A percentile compares a stretch with the other conserved stretches of the same genome.
Evolutionary conservation across 257 asterid genomes (phyloP).

Genomic region (Nicotiana obtusifolia): DNA sequence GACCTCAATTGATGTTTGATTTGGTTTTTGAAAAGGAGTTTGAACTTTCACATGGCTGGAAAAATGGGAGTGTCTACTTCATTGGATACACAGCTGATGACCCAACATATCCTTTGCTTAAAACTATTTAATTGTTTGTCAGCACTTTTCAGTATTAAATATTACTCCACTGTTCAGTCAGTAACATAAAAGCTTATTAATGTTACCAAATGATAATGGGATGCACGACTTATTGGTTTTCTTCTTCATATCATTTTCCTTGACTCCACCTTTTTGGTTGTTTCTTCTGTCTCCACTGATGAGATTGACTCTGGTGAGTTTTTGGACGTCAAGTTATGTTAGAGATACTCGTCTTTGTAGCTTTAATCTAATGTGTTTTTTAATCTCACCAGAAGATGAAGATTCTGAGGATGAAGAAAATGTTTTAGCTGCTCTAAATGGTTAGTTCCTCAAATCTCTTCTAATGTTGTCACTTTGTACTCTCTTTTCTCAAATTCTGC

Average conservation of each 20-base stretch:
- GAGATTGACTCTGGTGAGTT: not conserved
- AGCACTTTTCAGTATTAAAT: too few species aligned
- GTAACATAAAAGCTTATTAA: too few species aligned
- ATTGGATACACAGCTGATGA: slow-evolving; percentile 48
- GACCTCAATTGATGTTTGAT: slow-evolving; percentile 55
- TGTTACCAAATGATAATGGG: too few species aligned
- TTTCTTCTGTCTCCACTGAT: not conserved
- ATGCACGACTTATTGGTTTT: too few species aligned
- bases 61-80: slow-evolving; percentile 55
- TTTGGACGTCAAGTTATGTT: not conserved
- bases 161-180: too few species aligned
- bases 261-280: too few species aligned
- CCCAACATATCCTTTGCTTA: not conserved
- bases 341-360: not conserved
- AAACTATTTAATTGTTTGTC: too few species aligned
- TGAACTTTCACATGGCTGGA: slow-evolving; percentile 76
- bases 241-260: too few species aligned
- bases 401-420: slow-evolving; percentile 12
- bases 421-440: not conserved
- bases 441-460: not conserved
- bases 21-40: slow-evolving; percentile 61
- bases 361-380: not conserved
- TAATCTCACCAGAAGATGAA: not conserved
- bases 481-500: not conserved
- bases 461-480: not conserved